Evolutionary conservation across 2,329 filamentous ascomycete genomes (phyloP).

Genomic region (Metarhizium humberi): DNA sequence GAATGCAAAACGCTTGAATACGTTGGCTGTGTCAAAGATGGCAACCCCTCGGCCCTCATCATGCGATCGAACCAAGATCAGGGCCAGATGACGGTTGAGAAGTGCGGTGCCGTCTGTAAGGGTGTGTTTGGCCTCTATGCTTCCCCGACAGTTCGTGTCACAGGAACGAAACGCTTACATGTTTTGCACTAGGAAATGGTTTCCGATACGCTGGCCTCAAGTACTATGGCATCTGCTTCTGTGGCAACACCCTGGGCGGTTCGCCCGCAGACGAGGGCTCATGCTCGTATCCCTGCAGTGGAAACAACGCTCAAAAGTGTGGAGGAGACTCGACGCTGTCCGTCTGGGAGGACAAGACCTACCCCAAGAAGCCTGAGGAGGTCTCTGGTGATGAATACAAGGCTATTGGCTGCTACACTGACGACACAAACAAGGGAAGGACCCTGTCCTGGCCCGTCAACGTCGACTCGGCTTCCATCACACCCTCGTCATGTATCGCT

Average conservation of each 20-base stretch:
- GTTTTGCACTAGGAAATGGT: slow-evolving; percentile 28
- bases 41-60: slow-evolving; percentile 25
- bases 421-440: slow-evolving; percentile 29
- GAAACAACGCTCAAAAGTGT: slow-evolving; percentile 34
- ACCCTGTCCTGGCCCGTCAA: slow-evolving; percentile 35
- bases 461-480: slow-evolving; percentile 27
- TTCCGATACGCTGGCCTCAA: slow-evolving; percentile 42
- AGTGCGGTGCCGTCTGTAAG: slow-evolving; percentile 39
- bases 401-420: slow-evolving; percentile 53
- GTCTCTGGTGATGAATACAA: slow-evolving; percentile 43
- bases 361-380: slow-evolving; percentile 31
- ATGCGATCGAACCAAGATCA: slow-evolving; percentile 29
- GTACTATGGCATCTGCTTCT: slow-evolving; percentile 45
- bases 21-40: slow-evolving; percentile 37
- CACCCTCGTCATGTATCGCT: slow-evolving; percentile 31
- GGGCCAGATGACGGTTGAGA: slow-evolving; percentile 36
- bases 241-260: slow-evolving; percentile 39
- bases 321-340: slow-evolving; percentile 39
- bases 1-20: slow-evolving; percentile 37
- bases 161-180: background rate
- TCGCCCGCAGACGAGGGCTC: slow-evolving; percentile 40
- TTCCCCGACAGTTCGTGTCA: background rate
- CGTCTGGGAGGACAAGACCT: slow-evolving; percentile 39
- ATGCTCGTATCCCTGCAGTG: slow-evolving; percentile 47
- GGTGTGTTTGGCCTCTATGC: slow-evolving; percentile 17